Evolutionary conservation across 2,329 filamentous ascomycete genomes (phyloP).

Genomic region (Ambrosiella xylebori): DNA sequence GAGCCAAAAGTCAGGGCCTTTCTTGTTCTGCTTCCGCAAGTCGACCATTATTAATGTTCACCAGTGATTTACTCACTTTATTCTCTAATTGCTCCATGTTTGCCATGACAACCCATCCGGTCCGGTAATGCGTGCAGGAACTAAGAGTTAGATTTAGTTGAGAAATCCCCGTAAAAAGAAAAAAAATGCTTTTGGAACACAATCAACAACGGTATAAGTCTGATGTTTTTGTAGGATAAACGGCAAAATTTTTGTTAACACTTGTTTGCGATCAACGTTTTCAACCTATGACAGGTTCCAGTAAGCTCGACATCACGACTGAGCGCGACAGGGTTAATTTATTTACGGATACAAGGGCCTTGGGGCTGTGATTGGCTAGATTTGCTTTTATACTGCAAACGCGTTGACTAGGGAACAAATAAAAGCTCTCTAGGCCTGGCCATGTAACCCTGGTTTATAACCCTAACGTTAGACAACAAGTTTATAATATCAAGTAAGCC

Average conservation of each 20-base stretch:
- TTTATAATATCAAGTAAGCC: not conserved
- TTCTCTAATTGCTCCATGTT: slow-evolving; percentile 7
- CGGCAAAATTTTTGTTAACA: not conserved
- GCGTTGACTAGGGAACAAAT: not conserved
- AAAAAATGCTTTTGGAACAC: not conserved
- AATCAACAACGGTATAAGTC: too few species aligned
- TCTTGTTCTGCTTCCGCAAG: not conserved
- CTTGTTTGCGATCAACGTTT: not conserved
- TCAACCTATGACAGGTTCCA: not conserved
- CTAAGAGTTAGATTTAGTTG: not conserved
- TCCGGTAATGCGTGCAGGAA: too few species aligned
- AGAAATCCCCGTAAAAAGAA: not conserved
- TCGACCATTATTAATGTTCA: not conserved
- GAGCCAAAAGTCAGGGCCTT: too few species aligned
- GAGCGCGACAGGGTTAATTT: not conserved
- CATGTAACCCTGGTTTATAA: not conserved
- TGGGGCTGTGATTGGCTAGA: not conserved
- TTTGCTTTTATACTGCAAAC: not conserved
- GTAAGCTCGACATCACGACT: not conserved
- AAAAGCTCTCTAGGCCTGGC: not conserved
- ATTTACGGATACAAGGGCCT: not conserved
- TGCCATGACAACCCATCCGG: not conserved
- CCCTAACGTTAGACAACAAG: not conserved
- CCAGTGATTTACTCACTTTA: not conserved
- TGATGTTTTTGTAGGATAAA: not conserved